phyloP scores from a whole-genome alignment of 495 filamentous ascomycete genomes.

The Talaromyces ruber region DNA sequence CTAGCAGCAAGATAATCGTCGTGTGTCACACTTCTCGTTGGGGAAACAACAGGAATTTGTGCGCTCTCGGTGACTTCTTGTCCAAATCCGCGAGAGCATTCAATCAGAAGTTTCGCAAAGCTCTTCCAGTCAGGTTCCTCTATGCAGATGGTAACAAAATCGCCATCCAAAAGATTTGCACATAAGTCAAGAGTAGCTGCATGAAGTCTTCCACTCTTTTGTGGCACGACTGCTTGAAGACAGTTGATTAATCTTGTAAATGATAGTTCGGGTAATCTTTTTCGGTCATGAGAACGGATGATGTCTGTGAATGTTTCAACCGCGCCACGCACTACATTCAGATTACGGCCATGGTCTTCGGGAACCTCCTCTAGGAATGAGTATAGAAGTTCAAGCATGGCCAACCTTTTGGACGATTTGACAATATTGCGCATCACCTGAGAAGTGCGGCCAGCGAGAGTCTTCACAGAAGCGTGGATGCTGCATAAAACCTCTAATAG shows the following conservation, averaged over 20 bases:
- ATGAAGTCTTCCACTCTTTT: constrained; percentile 43
- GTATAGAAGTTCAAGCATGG: constrained; percentile 56
- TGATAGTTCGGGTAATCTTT: constrained; percentile 51
- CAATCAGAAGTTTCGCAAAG: constrained; percentile 42
- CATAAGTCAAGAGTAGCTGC: constrained; percentile 47
- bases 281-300: constrained; percentile 43
- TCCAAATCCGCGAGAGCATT: constrained; percentile 56
- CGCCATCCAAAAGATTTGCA: constrained; percentile 32
- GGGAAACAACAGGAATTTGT: background rate
- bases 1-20: constrained; percentile 24
- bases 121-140: constrained; percentile 22
- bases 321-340: constrained; percentile 58
- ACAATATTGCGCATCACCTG: constrained; percentile 67
- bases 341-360: constrained; percentile 40
- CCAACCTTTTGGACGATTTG: constrained; percentile 68
- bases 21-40: background rate
- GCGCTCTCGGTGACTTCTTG: constrained; percentile 11
- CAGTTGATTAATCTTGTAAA: constrained; percentile 47
- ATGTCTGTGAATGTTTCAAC: constrained; percentile 59
- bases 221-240: constrained; percentile 43
- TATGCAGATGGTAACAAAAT: constrained; percentile 23
- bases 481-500: constrained; percentile 76
- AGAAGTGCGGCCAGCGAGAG: constrained; percentile 64
- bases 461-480: constrained; percentile 66
- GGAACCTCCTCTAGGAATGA: constrained; percentile 49